Percentiles rank a stretch among this genome's conserved stretches.
phyloP scores from a whole-genome alignment of 75 land plant species.

The Selaginella moellendorffii region DNA sequence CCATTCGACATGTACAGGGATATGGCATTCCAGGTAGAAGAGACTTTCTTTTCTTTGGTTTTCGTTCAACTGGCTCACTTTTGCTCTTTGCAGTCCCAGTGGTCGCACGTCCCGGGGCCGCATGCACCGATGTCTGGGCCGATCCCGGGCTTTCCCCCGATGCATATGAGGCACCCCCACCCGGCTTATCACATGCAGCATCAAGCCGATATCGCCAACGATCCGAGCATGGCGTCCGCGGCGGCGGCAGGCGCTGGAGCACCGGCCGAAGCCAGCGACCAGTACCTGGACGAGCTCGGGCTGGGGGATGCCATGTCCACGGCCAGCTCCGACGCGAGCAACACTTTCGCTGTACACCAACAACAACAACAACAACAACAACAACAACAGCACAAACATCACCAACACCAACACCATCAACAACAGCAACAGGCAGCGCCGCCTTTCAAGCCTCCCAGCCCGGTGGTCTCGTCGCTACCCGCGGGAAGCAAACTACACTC shows the following conservation, averaged over 20 bases:
- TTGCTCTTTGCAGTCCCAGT: conserved; percentile 3
- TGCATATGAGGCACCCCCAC: background rate
- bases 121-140: background rate
- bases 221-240: too few species aligned
- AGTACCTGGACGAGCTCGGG: background rate
- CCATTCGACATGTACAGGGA: conserved; percentile 54
- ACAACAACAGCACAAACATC: too few species aligned
- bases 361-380: too few species aligned
- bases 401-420: too few species aligned
- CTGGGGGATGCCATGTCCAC: background rate
- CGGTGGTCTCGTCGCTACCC: background rate
- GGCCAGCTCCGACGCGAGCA: background rate
- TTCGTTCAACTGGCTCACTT: background rate
- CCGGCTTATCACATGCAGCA: background rate
- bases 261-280: background rate
- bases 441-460: background rate
- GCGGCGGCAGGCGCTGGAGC: too few species aligned
- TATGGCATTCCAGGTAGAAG: conserved; percentile 75
- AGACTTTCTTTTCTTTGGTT: background rate
- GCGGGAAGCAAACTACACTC: background rate
- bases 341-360: background rate
- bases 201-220: too few species aligned
- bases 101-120: background rate
- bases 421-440: too few species aligned
- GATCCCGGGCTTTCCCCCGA: conserved; percentile 8